Evolutionary conservation across 2,329 filamentous ascomycete genomes (phyloP).

Genomic region (Fusarium metavorans): DNA sequence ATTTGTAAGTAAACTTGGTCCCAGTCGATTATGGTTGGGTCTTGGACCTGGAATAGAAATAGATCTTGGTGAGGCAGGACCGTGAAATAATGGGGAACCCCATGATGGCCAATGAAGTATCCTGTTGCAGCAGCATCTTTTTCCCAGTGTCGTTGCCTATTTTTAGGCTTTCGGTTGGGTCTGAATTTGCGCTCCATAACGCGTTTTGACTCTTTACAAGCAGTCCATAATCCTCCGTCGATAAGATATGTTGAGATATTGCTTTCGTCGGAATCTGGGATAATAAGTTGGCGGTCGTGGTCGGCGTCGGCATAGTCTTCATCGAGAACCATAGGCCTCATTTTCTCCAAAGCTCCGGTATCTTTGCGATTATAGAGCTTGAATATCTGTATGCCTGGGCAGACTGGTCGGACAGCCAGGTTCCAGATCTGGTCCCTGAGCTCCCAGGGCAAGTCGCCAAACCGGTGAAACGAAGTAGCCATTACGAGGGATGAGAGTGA

Average conservation of each 20-base stretch:
- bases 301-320: background rate
- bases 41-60: too few species aligned
- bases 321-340: background rate
- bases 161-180: background rate
- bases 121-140: too few species aligned
- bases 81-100: too few species aligned
- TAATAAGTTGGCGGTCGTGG: background rate
- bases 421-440: background rate
- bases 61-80: too few species aligned
- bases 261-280: background rate
- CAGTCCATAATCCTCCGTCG: conserved; percentile 4
- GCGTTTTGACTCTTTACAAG: background rate
- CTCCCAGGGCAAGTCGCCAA: background rate
- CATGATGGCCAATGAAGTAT: too few species aligned
- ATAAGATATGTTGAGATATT: background rate
- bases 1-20: too few species aligned
- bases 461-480: background rate
- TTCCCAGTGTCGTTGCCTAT: too few species aligned
- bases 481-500: background rate
- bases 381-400: background rate
- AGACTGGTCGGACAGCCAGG: background rate
- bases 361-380: background rate
- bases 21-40: too few species aligned
- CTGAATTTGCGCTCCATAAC: background rate
- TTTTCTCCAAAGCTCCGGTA: background rate